A percentile compares a stretch with the other conserved stretches of the same genome.
These are phyloP conservation scores for Discostella stelligeroides DNA, from an alignment of 108 stramenopile genomes.

Conservation along the genomic window DNA sequence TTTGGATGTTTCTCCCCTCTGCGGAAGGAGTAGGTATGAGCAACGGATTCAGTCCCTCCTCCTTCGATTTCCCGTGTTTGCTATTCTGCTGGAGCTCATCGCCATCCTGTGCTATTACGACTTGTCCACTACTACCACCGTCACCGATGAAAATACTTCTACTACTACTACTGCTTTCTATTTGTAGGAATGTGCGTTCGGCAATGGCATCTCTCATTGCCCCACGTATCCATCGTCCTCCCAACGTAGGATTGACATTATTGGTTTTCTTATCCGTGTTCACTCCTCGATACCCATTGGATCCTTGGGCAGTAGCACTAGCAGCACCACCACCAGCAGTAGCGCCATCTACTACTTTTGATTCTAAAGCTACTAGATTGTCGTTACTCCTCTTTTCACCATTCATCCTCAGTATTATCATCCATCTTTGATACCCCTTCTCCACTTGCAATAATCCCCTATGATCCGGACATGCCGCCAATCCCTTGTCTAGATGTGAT, in stretches of 20 bases:
- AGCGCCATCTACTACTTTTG: not conserved
- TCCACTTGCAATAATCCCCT: conserved; percentile 17
- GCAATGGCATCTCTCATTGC: conserved; percentile 47
- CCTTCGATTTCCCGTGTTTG: too few relatives aligned
- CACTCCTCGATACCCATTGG: not conserved
- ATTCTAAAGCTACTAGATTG: not conserved
- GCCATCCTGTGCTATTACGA: too few relatives aligned
- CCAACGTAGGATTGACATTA: conserved; percentile 5
- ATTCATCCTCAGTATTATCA: conserved; percentile 4
- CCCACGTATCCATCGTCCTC: conserved; percentile 33
- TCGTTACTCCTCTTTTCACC: not conserved
- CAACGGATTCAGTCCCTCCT: conserved; percentile 4
- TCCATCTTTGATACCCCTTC: conserved; percentile 6
- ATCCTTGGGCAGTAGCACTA: not conserved
- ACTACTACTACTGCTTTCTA: not conserved
- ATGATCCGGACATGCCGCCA: conserved; percentile 47
- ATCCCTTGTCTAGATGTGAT: conserved; percentile 23
- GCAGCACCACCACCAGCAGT: not conserved
- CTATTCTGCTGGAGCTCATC: too few relatives aligned
- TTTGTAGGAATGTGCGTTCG: conserved; percentile 28
- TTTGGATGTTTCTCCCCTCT: not conserved
- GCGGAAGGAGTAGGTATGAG: not conserved
- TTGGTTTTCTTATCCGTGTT: too few relatives aligned
- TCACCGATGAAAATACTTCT: too few relatives aligned
- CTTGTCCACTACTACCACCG: too few relatives aligned